Conservation (phyloP, 345 rosid genomes). For the Aegle marmelos region DNA sequence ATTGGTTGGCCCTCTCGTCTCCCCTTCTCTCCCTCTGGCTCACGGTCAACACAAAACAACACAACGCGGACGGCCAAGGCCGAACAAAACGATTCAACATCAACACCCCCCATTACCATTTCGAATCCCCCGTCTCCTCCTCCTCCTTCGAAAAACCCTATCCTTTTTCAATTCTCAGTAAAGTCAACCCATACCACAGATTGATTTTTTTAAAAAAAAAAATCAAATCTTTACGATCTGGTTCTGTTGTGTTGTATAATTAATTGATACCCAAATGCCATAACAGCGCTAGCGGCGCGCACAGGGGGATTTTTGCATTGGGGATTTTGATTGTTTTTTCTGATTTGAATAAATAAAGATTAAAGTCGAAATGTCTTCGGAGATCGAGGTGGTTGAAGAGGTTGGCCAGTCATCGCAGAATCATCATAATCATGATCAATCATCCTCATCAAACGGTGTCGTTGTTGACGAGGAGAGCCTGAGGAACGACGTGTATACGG, state of each 20-base stretch:
- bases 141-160: conserved; percentile 49
- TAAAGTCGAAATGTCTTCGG: conserved; percentile 66
- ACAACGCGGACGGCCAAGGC: conserved; percentile 37
- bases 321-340: background rate
- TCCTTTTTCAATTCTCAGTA: conserved; percentile 2
- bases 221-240: conserved; percentile 11
- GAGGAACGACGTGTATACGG: conserved; percentile 85
- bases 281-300: background rate
- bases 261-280: background rate
- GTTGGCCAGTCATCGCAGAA: conserved; percentile 33
- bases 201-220: background rate
- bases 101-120: background rate
- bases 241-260: background rate
- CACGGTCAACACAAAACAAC: conserved; percentile 28
- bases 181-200: conserved; percentile 21
- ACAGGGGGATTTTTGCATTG: background rate
- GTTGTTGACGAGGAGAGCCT: conserved; percentile 47
- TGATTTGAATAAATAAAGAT: too few species aligned
- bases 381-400: conserved; percentile 95
- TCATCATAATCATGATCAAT: conserved; percentile 9
- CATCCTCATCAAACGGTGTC: conserved; percentile 11
- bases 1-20: background rate
- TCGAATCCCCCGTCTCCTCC: conserved; percentile 14
- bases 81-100: conserved; percentile 10
- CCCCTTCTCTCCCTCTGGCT: background rate